Conservation (phyloP, 2,329 filamentous ascomycete species). For the Coleophoma crateriformis region DNA sequence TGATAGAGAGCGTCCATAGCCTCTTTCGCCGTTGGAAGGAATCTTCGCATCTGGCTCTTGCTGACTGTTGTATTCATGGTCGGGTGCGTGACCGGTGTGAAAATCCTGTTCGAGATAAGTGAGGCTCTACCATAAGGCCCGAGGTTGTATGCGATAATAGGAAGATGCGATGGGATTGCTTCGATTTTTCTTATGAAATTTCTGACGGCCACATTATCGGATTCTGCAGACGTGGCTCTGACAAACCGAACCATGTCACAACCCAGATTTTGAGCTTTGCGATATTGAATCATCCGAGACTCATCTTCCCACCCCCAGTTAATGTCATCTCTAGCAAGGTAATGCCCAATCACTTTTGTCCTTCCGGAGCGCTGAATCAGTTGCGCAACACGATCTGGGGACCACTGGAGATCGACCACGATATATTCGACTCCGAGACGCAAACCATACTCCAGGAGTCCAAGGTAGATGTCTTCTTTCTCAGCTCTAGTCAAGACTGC, state of each 20-base stretch:
- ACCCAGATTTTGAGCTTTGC: slow-evolving; percentile 41
- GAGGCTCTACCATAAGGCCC: slow-evolving; percentile 49
- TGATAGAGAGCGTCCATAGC: slow-evolving; percentile 61
- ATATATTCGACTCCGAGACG: slow-evolving; percentile 62
- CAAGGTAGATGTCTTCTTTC: slow-evolving; percentile 39
- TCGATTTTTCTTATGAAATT: slow-evolving; percentile 20
- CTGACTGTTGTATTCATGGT: slow-evolving; percentile 51
- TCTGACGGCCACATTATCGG: slow-evolving; percentile 40
- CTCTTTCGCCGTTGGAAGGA: slow-evolving; percentile 47
- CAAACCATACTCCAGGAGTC: slow-evolving; percentile 56
- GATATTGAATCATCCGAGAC: slow-evolving; percentile 41
- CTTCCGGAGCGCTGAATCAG: slow-evolving; percentile 41
- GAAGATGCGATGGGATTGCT: slow-evolving; percentile 18
- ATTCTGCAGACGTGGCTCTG: slow-evolving; percentile 39
- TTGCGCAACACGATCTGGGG: slow-evolving; percentile 35
- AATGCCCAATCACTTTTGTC: slow-evolving; percentile 49
- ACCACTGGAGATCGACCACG: slow-evolving; percentile 54
- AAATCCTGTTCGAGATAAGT: slow-evolving; percentile 48
- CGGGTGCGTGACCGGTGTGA: slow-evolving; percentile 49
- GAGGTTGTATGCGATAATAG: slow-evolving; percentile 48
- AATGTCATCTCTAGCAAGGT: slow-evolving; percentile 29
- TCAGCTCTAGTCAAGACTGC: slow-evolving; percentile 13
- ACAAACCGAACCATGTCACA: slow-evolving; percentile 52
- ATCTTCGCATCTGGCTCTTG: slow-evolving; percentile 21
- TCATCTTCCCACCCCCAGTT: slow-evolving; percentile 41